These are phyloP conservation scores for Pharnaceum exiguum DNA, from an alignment of 148 eudicot genomes.

Conservation along the genomic window DNA sequence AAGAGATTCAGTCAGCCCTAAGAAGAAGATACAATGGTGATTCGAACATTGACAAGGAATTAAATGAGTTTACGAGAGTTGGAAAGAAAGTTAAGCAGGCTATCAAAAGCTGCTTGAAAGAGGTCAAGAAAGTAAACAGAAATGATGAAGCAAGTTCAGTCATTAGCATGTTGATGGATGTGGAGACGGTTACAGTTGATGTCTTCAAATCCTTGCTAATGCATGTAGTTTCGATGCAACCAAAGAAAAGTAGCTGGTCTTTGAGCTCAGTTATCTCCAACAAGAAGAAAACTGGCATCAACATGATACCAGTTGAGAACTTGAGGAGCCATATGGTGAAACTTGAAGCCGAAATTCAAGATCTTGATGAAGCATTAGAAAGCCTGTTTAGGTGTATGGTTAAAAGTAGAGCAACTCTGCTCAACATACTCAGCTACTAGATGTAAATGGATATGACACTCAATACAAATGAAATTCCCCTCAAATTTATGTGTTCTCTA, in stretches of 20 bases:
- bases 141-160: not conserved
- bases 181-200: slow-evolving; percentile 14
- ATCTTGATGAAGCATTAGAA: slow-evolving; percentile 35
- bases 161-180: slow-evolving; percentile 11
- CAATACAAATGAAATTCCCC: too few species aligned
- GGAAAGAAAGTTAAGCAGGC: slow-evolving; percentile 20
- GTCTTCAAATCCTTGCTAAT: slow-evolving; percentile 20
- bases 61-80: slow-evolving; percentile 1
- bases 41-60: not conserved
- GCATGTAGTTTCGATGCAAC: slow-evolving; percentile 1
- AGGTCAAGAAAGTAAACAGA: slow-evolving; percentile 9
- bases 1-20: slow-evolving; percentile 20
- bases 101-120: slow-evolving; percentile 16
- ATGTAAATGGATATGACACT: too few species aligned
- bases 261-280: slow-evolving; percentile 6
- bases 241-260: not conserved
- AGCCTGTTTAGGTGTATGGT: slow-evolving; percentile 32
- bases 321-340: slow-evolving; percentile 22
- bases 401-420: slow-evolving; percentile 41
- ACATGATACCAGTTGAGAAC: slow-evolving; percentile 3
- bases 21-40: slow-evolving; percentile 25
- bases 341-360: slow-evolving; percentile 29
- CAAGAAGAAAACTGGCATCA: slow-evolving; percentile 4
- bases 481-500: too few species aligned
- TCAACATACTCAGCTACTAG: slow-evolving; percentile 44